phyloP scores from a whole-genome alignment of 768 basidiomycete species.

The Phylloporus arenicola region DNA sequence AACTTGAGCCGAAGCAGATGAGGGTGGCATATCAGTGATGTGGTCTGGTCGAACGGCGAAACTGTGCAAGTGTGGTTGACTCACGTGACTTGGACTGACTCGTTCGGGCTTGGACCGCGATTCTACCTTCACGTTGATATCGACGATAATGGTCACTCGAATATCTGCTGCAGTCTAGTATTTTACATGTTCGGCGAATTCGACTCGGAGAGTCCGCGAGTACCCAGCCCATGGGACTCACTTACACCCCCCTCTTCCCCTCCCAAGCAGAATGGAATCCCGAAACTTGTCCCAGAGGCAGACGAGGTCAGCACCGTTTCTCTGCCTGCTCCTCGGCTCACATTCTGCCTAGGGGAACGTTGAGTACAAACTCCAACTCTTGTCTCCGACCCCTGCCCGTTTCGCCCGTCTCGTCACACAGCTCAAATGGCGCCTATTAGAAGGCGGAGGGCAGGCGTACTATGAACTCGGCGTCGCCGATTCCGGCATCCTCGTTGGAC shows the following conservation, averaged over 20 bases:
- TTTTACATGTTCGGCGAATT: conserved; percentile 73
- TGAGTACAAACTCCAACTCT: conserved; percentile 91
- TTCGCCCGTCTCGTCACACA: conserved; percentile 87
- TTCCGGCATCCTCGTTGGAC: conserved; percentile 80
- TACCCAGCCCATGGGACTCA: conserved; percentile 79
- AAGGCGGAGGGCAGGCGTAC: conserved; percentile 79
- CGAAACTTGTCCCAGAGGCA: conserved; percentile 69
- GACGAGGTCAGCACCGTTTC: conserved; percentile 44
- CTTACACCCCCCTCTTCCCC: conserved; percentile 50
- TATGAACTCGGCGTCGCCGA: conserved; percentile 85
- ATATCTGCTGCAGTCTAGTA: conserved; percentile 35
- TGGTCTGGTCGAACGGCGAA: not conserved
- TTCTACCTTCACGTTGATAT: too few species aligned
- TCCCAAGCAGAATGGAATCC: conserved; percentile 38
- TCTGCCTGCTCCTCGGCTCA: not conserved
- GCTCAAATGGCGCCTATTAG: conserved; percentile 89
- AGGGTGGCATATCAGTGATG: conserved; percentile 18
- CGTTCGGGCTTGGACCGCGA: too few species aligned
- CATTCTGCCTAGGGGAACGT: conserved; percentile 61
- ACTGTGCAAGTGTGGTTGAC: not conserved
- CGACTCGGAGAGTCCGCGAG: conserved; percentile 73
- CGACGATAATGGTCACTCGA: conserved; percentile 47
- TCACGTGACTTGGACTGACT: conserved; percentile 11
- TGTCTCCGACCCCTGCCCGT: conserved; percentile 68
- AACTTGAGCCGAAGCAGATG: conserved; percentile 14